phyloP scores from a whole-genome alignment of 202 grass and related monocot species.

The Miscanthus sacchariflorus region DNA sequence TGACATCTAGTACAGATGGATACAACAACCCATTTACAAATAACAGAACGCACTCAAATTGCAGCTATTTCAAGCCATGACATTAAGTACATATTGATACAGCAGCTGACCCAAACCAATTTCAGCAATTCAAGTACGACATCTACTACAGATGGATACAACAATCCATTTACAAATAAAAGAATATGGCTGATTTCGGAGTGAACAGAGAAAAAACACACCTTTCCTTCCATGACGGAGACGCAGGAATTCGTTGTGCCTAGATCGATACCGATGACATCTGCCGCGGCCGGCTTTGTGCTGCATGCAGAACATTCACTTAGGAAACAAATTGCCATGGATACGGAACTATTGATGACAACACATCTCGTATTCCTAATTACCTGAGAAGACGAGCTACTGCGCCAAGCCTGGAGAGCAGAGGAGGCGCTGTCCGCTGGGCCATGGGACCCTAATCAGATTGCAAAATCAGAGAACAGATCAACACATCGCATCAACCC shows the following conservation, averaged over 20 bases:
- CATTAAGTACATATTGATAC: neutral
- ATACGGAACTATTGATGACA: neutral
- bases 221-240: conserved; percentile 95
- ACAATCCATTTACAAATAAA: neutral
- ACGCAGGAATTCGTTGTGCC: conserved; percentile 93
- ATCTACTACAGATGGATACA: conserved; percentile 9
- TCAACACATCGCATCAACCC: conserved; percentile 2
- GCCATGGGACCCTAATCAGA: conserved; percentile 51
- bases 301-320: conserved; percentile 43
- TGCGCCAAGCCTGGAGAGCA: conserved; percentile 58
- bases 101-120: neutral
- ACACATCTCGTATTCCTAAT: neutral
- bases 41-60: neutral
- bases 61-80: neutral
- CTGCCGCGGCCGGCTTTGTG: conserved; percentile 63
- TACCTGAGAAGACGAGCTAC: conserved; percentile 87
- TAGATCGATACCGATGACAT: conserved; percentile 92
- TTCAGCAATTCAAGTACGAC: neutral
- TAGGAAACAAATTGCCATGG: neutral
- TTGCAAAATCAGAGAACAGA: neutral
- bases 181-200: neutral
- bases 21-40: conserved; percentile 20
- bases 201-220: conserved; percentile 13
- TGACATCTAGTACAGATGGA: neutral
- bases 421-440: conserved; percentile 48